Base-by-base conservation (phyloP, 768 basidiomycete species). In the Hygrophorus pudorinus region DNA sequence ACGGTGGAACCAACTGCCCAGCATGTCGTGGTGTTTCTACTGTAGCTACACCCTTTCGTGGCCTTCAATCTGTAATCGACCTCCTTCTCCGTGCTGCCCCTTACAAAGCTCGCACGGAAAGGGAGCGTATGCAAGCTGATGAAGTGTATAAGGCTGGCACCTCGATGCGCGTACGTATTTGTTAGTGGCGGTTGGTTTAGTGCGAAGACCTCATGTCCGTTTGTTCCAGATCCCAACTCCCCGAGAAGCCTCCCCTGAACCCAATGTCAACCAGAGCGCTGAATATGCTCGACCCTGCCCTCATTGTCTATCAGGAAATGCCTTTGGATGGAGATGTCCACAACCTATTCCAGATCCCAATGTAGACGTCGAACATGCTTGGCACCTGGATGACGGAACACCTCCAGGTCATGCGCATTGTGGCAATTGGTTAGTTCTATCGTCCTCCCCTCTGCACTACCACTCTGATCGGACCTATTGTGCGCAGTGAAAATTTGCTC, bases 1-100 rank as follows among this genome's bases (percentile, higher is more conserved):
- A 90, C 53, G 84, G 85, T 29, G 88, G 87, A 42, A 81, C 82
- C 14, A 85, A 78, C 53, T 91, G 88, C 57, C 88, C 88, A 11
- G 79, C 82, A 5, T 91, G 88, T 54, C 80, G 88, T 44, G 73
- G 77, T 18, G 51, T 68, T n/a, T 79, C 85, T 11, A 80, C 72
- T 18, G 67, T 72, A 17, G 85, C 85, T 30, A 71, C 73, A 2
- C 82, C 83, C 14, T 89, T 82, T 47, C 78, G 88, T 21, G 72
- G 76, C 2, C 61, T 91, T 11, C 83, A 91, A 58, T 65, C 74
- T 31, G 72, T 89, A 50, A 61, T 89, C 45, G 85, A 90, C 54
- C 61, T 79, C 5, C 62, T 91, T 20, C 65, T 88, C 27, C 81
- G 81, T n/a, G 64, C 68, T 32, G 79, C 78, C 12, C 88, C 88